Base-by-base conservation (phyloP, 345 rosid species). In the Brassica rapa region DNA sequence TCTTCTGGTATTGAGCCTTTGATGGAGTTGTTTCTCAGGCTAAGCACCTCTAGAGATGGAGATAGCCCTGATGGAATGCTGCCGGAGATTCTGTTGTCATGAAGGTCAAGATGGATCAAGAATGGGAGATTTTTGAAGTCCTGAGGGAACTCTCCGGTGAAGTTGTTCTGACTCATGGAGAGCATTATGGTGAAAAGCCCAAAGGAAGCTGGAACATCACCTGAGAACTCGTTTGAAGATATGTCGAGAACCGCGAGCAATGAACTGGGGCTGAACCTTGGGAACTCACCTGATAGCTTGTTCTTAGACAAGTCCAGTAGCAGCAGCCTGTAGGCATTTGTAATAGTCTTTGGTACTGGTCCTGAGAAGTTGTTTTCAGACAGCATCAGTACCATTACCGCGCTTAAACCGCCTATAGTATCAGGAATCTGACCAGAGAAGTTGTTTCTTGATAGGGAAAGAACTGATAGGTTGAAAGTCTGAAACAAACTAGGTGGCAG, bases 341-440 rank as follows among this genome's bases (percentile, higher is more conserved):
- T 14, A 35, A 85, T 71, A 27, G 86, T 75, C 59, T 72, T 69
- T 4, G 86, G 86, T 25, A 78, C 66, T 1, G 78, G 66, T 27
- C 89, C 85, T 0, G 78, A 74, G 43, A 86, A 77, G 1, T 81
- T 75, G 53, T 87, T 87, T 8, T 62, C 75, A 12, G 85, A 78
- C 15, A 78, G 10, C 62, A 56, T 19, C 25, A 72, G 37, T 71
- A 39, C 0, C 29, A 19, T 19, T 3, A 14, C 35, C 0, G 29
- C n/a, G 10, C 9, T 37, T 37, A 30, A 30, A 30, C 7, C 76
- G 61, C 88, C 86, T 25, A 84, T 43, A 8, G 80, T 85, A 3
- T 76, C 78, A 14, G 83, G 88, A 57, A 87, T 72, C 60, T 68
- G 77, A 67, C 88, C 87, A 4, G 82, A 82, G 14, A 87, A 81